These are phyloP conservation scores for Ampelocalamus luodianensis DNA, from an alignment of 176 grass and related monocot genomes.

Conservation along the genomic window DNA sequence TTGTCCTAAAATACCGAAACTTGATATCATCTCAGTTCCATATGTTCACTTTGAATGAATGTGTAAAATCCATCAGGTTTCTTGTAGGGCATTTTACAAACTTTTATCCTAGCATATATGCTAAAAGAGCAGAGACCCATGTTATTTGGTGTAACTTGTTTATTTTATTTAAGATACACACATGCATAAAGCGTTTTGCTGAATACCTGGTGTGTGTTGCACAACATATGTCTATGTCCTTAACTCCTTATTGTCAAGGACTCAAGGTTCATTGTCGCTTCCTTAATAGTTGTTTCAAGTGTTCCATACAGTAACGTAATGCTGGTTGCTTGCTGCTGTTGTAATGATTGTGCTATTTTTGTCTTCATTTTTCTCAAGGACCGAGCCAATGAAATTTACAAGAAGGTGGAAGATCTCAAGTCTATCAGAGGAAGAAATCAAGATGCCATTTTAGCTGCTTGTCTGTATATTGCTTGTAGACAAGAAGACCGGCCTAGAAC, in stretches of 20 bases:
- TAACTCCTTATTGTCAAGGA: not conserved
- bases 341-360: conserved; percentile 32
- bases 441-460: conserved; percentile 90
- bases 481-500: conserved; percentile 87
- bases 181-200: not conserved
- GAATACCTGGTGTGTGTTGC: conserved; percentile 7
- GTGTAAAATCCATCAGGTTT: not conserved
- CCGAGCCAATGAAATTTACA: conserved; percentile 91
- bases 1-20: not conserved
- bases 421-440: conserved; percentile 86
- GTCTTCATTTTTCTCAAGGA: conserved; percentile 50
- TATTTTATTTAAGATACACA: conserved; percentile 7
- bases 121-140: conserved; percentile 10
- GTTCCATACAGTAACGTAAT: not conserved
- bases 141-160: not conserved
- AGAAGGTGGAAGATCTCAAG: conserved; percentile 92
- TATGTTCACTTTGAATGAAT: not conserved
- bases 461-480: conserved; percentile 89
- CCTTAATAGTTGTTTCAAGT: not conserved
- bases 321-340: not conserved
- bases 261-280: not conserved
- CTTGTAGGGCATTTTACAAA: not conserved
- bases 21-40: not conserved
- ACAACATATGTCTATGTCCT: not conserved
- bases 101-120: conserved; percentile 6